Percentiles rank a stretch among this genome's conserved stretches.
Evolutionary conservation across 768 basidiomycete genomes (phyloP).

Genomic region (Aureoboletus auriporus): DNA sequence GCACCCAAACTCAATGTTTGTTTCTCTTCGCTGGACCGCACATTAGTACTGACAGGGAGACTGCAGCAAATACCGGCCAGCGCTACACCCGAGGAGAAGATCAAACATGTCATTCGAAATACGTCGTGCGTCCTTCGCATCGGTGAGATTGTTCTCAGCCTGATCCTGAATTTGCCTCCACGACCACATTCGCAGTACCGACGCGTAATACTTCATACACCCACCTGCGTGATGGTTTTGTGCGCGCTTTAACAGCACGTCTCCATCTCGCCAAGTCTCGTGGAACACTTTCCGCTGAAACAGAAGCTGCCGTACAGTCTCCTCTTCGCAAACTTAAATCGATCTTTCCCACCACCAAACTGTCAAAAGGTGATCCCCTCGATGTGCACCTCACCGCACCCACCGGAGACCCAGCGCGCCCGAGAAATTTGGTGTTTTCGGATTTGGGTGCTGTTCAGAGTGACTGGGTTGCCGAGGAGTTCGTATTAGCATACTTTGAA

Average conservation of each 20-base stretch:
- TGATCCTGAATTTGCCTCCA: background rate
- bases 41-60: conserved; percentile 3
- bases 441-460: conserved; percentile 71
- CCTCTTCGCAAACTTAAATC: conserved; percentile 72
- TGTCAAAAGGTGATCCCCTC: conserved; percentile 63
- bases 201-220: conserved; percentile 72
- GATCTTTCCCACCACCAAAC: conserved; percentile 66
- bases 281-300: conserved; percentile 54
- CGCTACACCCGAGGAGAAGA: conserved; percentile 65
- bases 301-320: conserved; percentile 51
- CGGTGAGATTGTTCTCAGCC: conserved; percentile 37
- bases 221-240: conserved; percentile 80
- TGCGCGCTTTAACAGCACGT: conserved; percentile 66
- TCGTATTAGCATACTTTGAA: conserved; percentile 73
- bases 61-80: conserved; percentile 45
- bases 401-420: conserved; percentile 36
- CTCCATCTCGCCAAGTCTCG: conserved; percentile 49
- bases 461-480: conserved; percentile 72
- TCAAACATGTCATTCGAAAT: conserved; percentile 61
- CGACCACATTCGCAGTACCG: conserved; percentile 49
- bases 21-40: background rate
- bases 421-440: conserved; percentile 57
- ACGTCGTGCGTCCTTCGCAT: conserved; percentile 73
- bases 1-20: conserved; percentile 58
- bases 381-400: conserved; percentile 68